Evolutionary conservation across 495 filamentous ascomycete species (phyloP), one percentile per base, ranked within the genome.

Genomic region (Xylaria curta): DNA sequence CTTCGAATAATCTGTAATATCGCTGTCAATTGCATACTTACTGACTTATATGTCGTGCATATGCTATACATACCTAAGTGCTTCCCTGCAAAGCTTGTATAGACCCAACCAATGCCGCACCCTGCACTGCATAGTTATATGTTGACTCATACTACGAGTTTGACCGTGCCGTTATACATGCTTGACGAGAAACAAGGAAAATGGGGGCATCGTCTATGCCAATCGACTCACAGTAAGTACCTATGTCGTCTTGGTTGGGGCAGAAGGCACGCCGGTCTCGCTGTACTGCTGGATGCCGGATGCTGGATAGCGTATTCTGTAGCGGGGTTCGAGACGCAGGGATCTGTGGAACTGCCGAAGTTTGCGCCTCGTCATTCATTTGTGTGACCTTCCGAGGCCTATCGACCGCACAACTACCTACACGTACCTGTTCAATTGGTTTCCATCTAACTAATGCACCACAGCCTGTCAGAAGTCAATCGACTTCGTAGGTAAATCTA

Each of bases 291-390:
- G 10, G 3, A 28, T 62, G 10, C 36, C 24, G 36, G 6, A 38
- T 38, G 36, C 36, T 38, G 36, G 6, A 38, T 38, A 38, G 36
- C 36, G 36, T 38, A 38, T 8, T 8, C 3, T 46, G n/a, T 5
- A 21, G 59, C 19, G 60, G 60, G 60, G 60, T 63, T 63, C 44
- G 36, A 31, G 44, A 44, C 38, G 38, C 60, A 19, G 21, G 36
- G 60, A 38, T 44, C 60, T 44, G 36, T 63, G 10, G 60, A 63
- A 63, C 60, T 63, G 60, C 60, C 60, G 60, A 63, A 44, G n/a
- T 63, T 44, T 63, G 60, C 60, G 60, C 60, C 36, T 44, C 60
- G 28, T 63, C 38, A 38, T 40, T 38, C 60, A 44, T n/a, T 26
- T 24, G 31, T 13, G n/a, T 12, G 12, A 36, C 33, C 36, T 38